phyloP scores from a whole-genome alignment of 345 rosid genomes.

The Eutrema japonicum region DNA sequence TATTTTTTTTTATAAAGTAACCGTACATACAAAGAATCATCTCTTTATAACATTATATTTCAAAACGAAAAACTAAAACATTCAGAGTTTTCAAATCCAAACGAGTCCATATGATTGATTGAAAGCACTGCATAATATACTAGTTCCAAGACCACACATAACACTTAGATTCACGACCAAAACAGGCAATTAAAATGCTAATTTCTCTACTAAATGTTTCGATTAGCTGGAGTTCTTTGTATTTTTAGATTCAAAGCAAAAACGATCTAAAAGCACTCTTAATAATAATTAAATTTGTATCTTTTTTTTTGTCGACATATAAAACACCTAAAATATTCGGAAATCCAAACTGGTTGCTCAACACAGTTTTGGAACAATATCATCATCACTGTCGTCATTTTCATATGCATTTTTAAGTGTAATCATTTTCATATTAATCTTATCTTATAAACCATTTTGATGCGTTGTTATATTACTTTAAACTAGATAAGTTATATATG shows the following conservation, averaged over 20 bases:
- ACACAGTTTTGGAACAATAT: conserved; percentile 29
- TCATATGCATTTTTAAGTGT: conserved; percentile 32
- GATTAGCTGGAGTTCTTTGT: neutral
- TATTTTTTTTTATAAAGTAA: too few relatives aligned
- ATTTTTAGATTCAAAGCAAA: conserved; percentile 4
- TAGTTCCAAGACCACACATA: neutral
- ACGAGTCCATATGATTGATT: neutral
- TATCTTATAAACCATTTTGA: conserved; percentile 35
- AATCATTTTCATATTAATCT: conserved; percentile 40
- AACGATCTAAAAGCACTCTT: conserved; percentile 11
- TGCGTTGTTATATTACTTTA: conserved; percentile 23
- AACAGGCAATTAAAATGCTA: neutral
- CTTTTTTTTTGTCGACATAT: too few relatives aligned
- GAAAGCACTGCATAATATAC: neutral
- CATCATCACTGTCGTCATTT: conserved; percentile 39
- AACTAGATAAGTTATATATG: conserved; percentile 19
- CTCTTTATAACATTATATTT: neutral
- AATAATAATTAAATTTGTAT: conserved; percentile 11
- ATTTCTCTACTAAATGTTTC: neutral
- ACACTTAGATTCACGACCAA: neutral
- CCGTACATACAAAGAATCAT: too few relatives aligned
- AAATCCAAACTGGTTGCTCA: too few relatives aligned
- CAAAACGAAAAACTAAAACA: neutral
- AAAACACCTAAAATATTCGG: too few relatives aligned
- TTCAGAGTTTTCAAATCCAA: neutral